Percentiles rank a stretch among this genome's conserved stretches.
These are phyloP conservation scores for Globomyces sp. DNA, from an alignment of 371 early-diverging fungal species.

Conservation along the genomic window DNA sequence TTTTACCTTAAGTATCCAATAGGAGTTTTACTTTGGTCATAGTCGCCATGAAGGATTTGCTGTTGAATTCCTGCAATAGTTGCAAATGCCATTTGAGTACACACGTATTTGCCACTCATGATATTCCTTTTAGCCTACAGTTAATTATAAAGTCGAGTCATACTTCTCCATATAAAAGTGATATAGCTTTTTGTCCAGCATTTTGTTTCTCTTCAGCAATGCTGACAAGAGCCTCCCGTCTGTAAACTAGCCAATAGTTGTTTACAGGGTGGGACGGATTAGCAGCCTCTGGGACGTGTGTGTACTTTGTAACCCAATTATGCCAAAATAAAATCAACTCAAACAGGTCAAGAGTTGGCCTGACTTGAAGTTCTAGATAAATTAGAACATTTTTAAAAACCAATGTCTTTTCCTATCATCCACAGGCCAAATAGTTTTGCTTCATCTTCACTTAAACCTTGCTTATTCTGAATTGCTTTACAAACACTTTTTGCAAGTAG, in stretches of 20 bases:
- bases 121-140: conserved; percentile 51
- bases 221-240: conserved; percentile 44
- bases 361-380: conserved; percentile 47
- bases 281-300: conserved; percentile 51
- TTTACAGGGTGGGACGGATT: conserved; percentile 46
- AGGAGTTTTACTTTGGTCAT: conserved; percentile 36
- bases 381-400: conserved; percentile 23
- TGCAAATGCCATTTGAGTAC: conserved; percentile 42
- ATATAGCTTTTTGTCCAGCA: conserved; percentile 34
- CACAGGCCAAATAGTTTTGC: conserved; percentile 45
- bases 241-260: conserved; percentile 49
- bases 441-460: conserved; percentile 29
- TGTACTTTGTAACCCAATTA: conserved; percentile 41
- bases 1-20: conserved; percentile 40
- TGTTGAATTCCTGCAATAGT: conserved; percentile 48
- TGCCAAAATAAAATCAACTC: conserved; percentile 44
- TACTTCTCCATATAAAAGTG: conserved; percentile 52
- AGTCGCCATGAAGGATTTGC: conserved; percentile 43
- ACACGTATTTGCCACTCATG: conserved; percentile 45
- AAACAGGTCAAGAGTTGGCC: conserved; percentile 47
- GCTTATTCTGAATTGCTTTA: conserved; percentile 38
- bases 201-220: conserved; percentile 30
- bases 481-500: conserved; percentile 29
- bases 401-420: conserved; percentile 50
- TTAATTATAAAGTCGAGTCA: neutral